Evolutionary conservation across 2,329 filamentous ascomycete species (phyloP), one percentile per base, ranked within the genome.

Genomic region (Cladophialophora exuberans): DNA sequence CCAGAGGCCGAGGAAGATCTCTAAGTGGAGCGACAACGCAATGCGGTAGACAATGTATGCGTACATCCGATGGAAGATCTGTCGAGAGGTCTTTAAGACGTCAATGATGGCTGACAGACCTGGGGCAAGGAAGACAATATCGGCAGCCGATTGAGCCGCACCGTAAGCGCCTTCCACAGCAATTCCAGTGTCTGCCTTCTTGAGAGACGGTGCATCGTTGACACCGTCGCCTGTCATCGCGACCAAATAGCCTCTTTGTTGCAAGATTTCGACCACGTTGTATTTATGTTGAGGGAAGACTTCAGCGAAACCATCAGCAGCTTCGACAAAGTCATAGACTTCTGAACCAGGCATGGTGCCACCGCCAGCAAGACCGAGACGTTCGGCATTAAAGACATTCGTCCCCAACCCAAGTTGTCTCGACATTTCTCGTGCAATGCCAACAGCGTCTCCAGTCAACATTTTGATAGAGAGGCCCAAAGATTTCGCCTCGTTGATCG

Each of bases 61-160:
- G 77, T 96, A 94, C 90, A 96, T 96, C 68, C 91, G 89, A 78
- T 96, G 90, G 81, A 96, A 96, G 73, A 96, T 96, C 74, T 95
- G 90, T 68, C 91, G 89, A 26, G 90, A 93, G 64, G 89, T 95
- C 80, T 96, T 96, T 65, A 96, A 83, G 58, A 90, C 90, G 72
- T 95, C 90, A 67, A 96, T 95, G 73, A 96, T 95, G 61, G 90
- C 89, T 74, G 90, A 91, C 60, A 96, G 85, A 79, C 90, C 91
- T 52, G 90, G 90, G 65, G 89, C 90, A 71, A 96, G 84, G 82
- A 96, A 96, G 66, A 96, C 90, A 66, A 96, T 96, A 76, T 96
- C 91, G 68, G 91, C 89, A 64, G 90, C 90, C 56, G 90, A 94
- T 64, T 90, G 89, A 67, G 91, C 91, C 70, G 90, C 91, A 71